A percentile compares a stretch with the other conserved stretches of the same genome.
These are phyloP conservation scores for Tagetes patula DNA, from an alignment of 129 eudicot genomes.

Conservation along the genomic window DNA sequence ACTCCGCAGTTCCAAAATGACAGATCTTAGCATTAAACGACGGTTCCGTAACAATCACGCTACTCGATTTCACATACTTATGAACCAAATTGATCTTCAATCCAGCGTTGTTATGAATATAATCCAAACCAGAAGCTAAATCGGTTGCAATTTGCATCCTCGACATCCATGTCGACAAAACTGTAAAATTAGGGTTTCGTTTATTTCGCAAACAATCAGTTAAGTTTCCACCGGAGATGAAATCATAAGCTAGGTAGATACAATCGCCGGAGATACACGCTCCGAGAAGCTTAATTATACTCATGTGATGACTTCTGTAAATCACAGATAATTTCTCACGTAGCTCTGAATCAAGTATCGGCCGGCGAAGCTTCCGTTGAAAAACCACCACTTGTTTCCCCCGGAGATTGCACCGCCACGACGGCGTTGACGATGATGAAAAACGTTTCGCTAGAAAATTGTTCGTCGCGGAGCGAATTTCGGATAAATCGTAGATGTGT, in stretches of 20 bases:
- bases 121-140: constrained; percentile 78
- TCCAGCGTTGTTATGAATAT: constrained; percentile 75
- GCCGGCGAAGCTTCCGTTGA: constrained; percentile 60
- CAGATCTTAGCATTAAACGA: constrained; percentile 71
- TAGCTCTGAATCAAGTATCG: constrained; percentile 40
- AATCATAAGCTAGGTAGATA: constrained; percentile 76
- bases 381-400: constrained; percentile 57
- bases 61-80: constrained; percentile 77
- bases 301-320: constrained; percentile 64
- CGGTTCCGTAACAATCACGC: constrained; percentile 87
- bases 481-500: constrained; percentile 61
- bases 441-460: constrained; percentile 64
- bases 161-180: constrained; percentile 79
- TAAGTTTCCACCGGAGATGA: constrained; percentile 54
- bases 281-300: constrained; percentile 68
- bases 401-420: constrained; percentile 73
- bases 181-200: constrained; percentile 66
- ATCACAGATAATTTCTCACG: constrained; percentile 54
- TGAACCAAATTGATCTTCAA: constrained; percentile 53
- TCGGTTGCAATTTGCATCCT: constrained; percentile 80
- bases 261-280: constrained; percentile 59
- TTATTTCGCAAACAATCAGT: constrained; percentile 66
- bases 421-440: constrained; percentile 63
- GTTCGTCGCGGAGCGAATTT: constrained; percentile 79
- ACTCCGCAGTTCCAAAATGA: constrained; percentile 91